Evolutionary conservation across 2,329 filamentous ascomycete species (phyloP).

Genomic region (Orbilia quercus): DNA sequence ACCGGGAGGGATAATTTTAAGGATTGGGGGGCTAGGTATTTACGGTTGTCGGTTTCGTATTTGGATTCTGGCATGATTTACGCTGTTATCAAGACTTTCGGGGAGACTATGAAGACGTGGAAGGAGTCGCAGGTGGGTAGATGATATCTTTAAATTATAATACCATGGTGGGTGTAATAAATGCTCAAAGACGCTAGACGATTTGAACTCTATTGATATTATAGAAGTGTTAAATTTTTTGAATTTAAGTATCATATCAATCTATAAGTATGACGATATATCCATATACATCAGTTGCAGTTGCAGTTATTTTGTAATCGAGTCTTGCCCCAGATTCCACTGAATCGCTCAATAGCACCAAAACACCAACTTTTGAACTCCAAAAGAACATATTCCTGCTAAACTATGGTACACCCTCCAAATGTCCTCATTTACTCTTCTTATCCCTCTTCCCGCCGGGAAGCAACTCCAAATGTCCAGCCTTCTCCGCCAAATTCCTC

Average conservation of each 20-base stretch:
- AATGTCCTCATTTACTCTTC: constrained; percentile 58
- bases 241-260: too few species aligned
- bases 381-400: neutral
- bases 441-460: constrained; percentile 74
- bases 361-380: constrained; percentile 4
- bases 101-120: constrained; percentile 50
- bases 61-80: constrained; percentile 54
- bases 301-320: too few species aligned
- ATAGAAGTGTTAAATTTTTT: too few species aligned
- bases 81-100: constrained; percentile 57
- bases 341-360: too few species aligned
- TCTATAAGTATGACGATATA: too few species aligned
- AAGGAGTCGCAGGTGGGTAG: constrained; percentile 16
- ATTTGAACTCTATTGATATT: too few species aligned
- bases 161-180: too few species aligned
- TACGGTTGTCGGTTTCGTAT: constrained; percentile 59
- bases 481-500: constrained; percentile 73
- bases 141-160: too few species aligned
- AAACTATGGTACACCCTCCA: constrained; percentile 1
- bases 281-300: too few species aligned
- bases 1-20: constrained; percentile 55
- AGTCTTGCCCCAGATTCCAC: too few species aligned
- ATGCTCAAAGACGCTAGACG: too few species aligned
- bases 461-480: constrained; percentile 77
- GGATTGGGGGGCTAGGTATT: constrained; percentile 57